Base-by-base conservation (phyloP, 352 stramenopile genomes). In the Blastocystis sp. region DNA sequence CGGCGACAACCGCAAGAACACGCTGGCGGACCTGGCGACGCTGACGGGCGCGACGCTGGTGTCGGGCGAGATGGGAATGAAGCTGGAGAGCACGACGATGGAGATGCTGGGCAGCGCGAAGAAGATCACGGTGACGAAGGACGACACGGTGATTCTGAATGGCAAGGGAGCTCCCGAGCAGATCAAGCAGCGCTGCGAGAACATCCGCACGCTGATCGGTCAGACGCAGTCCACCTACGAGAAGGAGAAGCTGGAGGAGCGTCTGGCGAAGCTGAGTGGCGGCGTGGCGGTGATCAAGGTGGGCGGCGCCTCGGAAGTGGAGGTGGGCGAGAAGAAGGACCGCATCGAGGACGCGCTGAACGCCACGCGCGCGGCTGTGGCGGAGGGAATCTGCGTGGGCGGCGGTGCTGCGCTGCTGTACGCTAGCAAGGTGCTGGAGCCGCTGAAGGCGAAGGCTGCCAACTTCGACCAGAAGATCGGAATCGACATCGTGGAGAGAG, bases 261-360 rank as follows among this genome's bases (percentile, higher is more conserved):
- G 96, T 88, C 92, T 99, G 18, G 96, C 96, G 86, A 99, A 99
- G 91, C 91, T 99, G 51, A 94, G 93, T 86, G 96, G 96, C 87
- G 96, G 96, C 88, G 95, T 99, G 63, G 96, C 96, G 40, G 95
- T 99, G 29, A 98, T 99, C 90, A 98, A 99, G 90, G 96, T 99
- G 36, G 96, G 96, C 75, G 96, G 96, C 61, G 94, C 94, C 69
- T 97, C 91, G 71, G 96, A 99, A 89, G 94, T 98, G 51, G 96
- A 99, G 89, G 96, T 99, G 18, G 90, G 93, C 32, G 96, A 99
- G 90, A 99, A 99, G 94, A 99, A 99, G 92, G 96, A 99, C 90
- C 94, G 96, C 87, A 94, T 99, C 71, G 93, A 98, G 51, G 96
- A 99, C 90, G 96, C 96, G 24, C 91, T 99, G 32, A 99, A 99